Evolutionary conservation across 352 stramenopile species (phyloP), one percentile per base, ranked within the genome.

Genomic region (Pythium dissotocum): DNA sequence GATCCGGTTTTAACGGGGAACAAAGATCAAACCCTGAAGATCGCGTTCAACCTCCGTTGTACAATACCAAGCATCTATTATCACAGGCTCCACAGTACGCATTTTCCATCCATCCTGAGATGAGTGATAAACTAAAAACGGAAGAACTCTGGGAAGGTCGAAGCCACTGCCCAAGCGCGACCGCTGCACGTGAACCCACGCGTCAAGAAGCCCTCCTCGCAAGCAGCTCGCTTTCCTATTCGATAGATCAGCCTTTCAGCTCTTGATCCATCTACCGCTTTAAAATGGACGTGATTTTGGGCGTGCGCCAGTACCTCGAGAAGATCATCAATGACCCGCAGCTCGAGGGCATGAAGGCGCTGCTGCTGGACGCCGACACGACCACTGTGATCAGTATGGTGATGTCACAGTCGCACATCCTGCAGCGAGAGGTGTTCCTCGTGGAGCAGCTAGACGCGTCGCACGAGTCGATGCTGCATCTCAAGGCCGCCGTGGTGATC

Each of bases 361-460:
- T 99, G 30, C 78, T 99, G 57, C 85, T 99, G 53, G 97, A 99
- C 77, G 83, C 82, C 5, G 85, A 95, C 30, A 99, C 97, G 21
- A 99, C 95, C 13, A 92, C 95, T 69, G 94, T 98, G 55, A 90
- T 99, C 46, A 95, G 80, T 33, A 98, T 97, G 78, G 97, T 99
- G 28, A 97, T 98, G 71, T 96, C 89, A 18, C 97, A 99, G 81
- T 98, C 92, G 44, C 93, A 99, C 72, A 98, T 99, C 56, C 70
- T 99, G 36, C 84, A 93, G 69, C 86, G 94, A 55, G 92, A 99
- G 63, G 95, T 99, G 6, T 99, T 98, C 70, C 80, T 99, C 6
- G 94, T 99, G 2, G 91, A 96, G 67, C 84, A 94, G 48, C 72
- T 99, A 21, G 91, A 98, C 64, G 73, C 81, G 16, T 30, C 53